Evolutionary conservation across 345 rosid genomes (phyloP), one percentile per base, ranked within the genome.

Genomic region (Bruguiera parviflora): DNA sequence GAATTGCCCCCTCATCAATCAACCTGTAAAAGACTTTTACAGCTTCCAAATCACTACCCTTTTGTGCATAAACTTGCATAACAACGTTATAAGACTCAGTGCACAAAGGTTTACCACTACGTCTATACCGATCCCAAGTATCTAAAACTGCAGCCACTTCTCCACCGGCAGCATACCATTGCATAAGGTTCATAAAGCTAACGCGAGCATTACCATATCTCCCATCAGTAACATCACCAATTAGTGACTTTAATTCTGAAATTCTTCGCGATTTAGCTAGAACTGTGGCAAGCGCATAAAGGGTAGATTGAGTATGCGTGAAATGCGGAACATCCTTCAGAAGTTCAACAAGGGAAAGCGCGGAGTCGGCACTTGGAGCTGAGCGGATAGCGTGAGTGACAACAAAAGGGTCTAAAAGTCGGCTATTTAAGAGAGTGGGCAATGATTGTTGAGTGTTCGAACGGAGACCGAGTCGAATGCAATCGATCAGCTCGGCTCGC

Each of bases 151-250:
- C 81, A 29, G 84, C 77, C 19, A 77, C 39, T 37, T 94, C 95
- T 58, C 88, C 92, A 47, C 65, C 37, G 2, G 83, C 78, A 37
- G 84, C 78, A 37, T 89, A 86, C 90, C 91, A 85, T 62, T 78
- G 83, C 86, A 94, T 64, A 53, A 88, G 84, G 64, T 89, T 85
- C 97, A 89, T 89, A 66, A 78, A 85, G 77, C 86, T 86, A 78
- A 87, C 82, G 3, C 73, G 78, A 68, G 77, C 80, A 53, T 78
- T 61, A 4, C 75, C 62, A 77, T 81, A 87, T 66, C 71, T 85
- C 9, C 92, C 87, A 13, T 71, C 79, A 59, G 77, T 67, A 73
- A 89, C 70, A 35, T 83, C 82, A 57, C 68, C 74, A 46, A 91
- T 73, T 29, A 94, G 77, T 24, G 82, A 76, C 3, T 73, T 80